phyloP scores from a whole-genome alignment of 495 filamentous ascomycete genomes.

The Cercophora samala region DNA sequence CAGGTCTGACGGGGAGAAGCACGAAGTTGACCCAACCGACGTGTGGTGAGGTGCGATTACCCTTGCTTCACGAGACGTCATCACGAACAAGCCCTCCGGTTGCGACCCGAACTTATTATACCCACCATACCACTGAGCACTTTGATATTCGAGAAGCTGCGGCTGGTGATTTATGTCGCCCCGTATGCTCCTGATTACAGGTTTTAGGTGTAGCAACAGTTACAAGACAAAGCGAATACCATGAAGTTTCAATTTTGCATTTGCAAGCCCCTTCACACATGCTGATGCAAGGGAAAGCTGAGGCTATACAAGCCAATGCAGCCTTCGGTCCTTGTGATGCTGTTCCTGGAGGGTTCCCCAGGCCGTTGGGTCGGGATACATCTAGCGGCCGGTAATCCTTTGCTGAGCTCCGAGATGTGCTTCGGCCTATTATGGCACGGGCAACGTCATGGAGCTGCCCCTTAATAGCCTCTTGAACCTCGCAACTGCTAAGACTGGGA shows the following conservation, averaged over 20 bases:
- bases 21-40: constrained; percentile 75
- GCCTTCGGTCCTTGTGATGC: background rate
- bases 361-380: too few relatives aligned
- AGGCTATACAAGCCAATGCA: background rate
- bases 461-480: background rate
- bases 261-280: background rate
- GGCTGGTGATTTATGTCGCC: background rate
- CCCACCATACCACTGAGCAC: background rate
- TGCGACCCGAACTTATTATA: background rate
- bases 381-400: too few relatives aligned
- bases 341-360: background rate
- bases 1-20: constrained; percentile 76
- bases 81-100: background rate
- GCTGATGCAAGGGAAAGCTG: background rate
- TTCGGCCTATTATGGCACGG: background rate
- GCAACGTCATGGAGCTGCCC: background rate
- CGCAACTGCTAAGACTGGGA: background rate
- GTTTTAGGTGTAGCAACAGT: background rate
- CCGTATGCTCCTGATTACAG: background rate
- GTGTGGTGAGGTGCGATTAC: constrained; percentile 60
- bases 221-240: background rate
- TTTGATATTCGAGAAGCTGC: background rate
- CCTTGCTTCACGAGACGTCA: too few relatives aligned
- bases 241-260: background rate
- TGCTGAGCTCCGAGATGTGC: background rate